A percentile compares a stretch with the other conserved stretches of the same genome.
Evolutionary conservation across 75 land plant species (phyloP).

Genomic region (Pinus albicaulis): DNA sequence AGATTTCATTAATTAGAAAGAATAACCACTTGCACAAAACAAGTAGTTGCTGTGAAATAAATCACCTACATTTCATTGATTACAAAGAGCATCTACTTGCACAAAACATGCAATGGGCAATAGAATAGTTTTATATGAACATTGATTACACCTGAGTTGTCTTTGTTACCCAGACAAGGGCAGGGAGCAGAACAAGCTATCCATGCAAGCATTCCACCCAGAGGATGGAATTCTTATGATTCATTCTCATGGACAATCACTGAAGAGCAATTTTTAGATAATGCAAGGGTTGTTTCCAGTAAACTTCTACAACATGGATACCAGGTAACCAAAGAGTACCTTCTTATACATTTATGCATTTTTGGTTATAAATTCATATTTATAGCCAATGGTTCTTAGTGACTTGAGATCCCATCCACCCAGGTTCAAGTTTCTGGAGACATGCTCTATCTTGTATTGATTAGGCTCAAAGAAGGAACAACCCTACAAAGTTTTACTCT

Average conservation of each 20-base stretch:
- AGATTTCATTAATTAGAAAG: not conserved
- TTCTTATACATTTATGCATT: not conserved
- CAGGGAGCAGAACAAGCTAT: not conserved
- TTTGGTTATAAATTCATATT: not conserved
- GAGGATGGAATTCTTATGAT: slow-evolving; percentile 63
- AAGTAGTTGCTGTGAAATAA: not conserved
- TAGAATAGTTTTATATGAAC: not conserved
- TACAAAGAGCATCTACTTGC: not conserved
- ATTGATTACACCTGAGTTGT: not conserved
- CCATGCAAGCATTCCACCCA: slow-evolving; percentile 28
- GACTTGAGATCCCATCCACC: no score
- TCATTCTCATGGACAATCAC: slow-evolving; percentile 53
- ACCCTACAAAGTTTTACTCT: no score
- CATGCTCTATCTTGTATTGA: no score
- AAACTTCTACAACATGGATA: slow-evolving; percentile 36
- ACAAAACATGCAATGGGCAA: not conserved
- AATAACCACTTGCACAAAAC: not conserved
- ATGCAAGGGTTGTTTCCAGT: slow-evolving; percentile 37
- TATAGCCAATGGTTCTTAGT: not conserved
- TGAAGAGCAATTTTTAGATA: slow-evolving; percentile 44
- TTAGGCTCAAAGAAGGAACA: no score
- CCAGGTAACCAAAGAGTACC: slow-evolving; percentile 22
- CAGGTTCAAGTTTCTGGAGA: no score
- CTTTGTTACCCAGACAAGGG: slow-evolving; percentile 1
- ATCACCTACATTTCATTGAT: not conserved